Evolutionary conservation across 306 rosid genomes (phyloP).

Genomic region (Pyrus pyrifolia): DNA sequence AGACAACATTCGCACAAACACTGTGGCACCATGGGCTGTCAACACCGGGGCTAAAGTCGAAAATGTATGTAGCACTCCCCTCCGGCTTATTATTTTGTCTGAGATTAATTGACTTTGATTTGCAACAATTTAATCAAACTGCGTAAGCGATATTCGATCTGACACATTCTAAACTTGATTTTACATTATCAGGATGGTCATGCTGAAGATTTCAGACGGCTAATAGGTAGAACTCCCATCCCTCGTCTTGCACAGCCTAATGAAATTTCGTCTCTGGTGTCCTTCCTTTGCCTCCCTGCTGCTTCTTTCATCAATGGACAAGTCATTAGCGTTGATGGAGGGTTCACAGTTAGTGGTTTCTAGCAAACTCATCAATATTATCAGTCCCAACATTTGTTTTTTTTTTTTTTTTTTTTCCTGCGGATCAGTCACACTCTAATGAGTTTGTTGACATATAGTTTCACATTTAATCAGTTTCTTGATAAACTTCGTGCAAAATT

Average conservation of each 20-base stretch:
- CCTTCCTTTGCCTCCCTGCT: constrained; percentile 58
- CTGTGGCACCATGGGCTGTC: constrained; percentile 48
- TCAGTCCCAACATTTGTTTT: not conserved
- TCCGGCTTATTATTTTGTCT: not conserved
- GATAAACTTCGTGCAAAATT: not conserved
- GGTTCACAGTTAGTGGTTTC: constrained; percentile 30
- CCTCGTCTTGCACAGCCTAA: constrained; percentile 30
- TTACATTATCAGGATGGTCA: not conserved
- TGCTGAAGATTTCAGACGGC: not conserved
- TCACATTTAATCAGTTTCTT: not conserved
- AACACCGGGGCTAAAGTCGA: constrained; percentile 4
- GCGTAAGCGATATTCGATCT: not conserved
- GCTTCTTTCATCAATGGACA: constrained; percentile 60
- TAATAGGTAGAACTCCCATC: constrained; percentile 19
- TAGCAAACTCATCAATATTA: not conserved
- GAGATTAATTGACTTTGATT: not conserved
- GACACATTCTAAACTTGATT: not conserved
- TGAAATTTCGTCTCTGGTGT: constrained; percentile 50
- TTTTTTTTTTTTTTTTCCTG: not conserved
- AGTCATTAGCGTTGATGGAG: constrained; percentile 44
- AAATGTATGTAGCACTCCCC: not conserved
- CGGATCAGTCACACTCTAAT: not conserved
- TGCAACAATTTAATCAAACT: not conserved
- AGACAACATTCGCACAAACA: constrained; percentile 49
- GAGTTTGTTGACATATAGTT: not conserved